These are phyloP conservation scores for Micromonas commoda DNA, from an alignment of 139 green algal species.

Conservation along the genomic window DNA sequence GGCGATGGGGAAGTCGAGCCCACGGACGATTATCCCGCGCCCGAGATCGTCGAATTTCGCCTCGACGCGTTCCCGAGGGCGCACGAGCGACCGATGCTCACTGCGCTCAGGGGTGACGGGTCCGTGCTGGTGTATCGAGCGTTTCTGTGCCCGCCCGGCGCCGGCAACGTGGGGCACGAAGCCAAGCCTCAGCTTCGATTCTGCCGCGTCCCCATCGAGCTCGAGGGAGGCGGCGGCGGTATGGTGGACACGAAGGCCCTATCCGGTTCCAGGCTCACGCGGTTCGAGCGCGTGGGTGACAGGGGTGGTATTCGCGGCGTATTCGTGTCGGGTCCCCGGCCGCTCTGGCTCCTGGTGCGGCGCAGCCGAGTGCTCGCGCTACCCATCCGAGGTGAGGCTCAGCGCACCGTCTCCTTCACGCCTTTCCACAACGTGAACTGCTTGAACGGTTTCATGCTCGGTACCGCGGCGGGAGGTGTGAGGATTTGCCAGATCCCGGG, in stretches of 20 bases:
- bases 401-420: constrained; percentile 54
- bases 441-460: constrained; percentile 63
- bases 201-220: neutral
- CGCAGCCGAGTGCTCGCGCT: constrained; percentile 56
- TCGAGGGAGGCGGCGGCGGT: neutral
- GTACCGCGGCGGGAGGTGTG: constrained; percentile 38
- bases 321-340: constrained; percentile 52
- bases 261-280: constrained; percentile 16
- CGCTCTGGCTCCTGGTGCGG: constrained; percentile 63
- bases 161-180: neutral
- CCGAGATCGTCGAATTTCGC: constrained; percentile 10
- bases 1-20: neutral
- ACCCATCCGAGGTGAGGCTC: constrained; percentile 37
- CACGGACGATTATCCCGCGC: neutral
- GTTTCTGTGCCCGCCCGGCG: constrained; percentile 7
- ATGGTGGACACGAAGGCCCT: neutral
- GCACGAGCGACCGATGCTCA: constrained; percentile 15
- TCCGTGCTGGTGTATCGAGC: constrained; percentile 3
- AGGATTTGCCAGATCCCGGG: constrained; percentile 70
- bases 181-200: constrained; percentile 1
- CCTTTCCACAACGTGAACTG: constrained; percentile 87
- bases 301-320: constrained; percentile 42
- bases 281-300: constrained; percentile 49
- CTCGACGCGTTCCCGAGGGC: neutral
- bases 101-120: neutral